Evolutionary conservation across 306 rosid genomes (phyloP), one percentile per base, ranked within the genome.

Genomic region (Citrullus mucosospermus): DNA sequence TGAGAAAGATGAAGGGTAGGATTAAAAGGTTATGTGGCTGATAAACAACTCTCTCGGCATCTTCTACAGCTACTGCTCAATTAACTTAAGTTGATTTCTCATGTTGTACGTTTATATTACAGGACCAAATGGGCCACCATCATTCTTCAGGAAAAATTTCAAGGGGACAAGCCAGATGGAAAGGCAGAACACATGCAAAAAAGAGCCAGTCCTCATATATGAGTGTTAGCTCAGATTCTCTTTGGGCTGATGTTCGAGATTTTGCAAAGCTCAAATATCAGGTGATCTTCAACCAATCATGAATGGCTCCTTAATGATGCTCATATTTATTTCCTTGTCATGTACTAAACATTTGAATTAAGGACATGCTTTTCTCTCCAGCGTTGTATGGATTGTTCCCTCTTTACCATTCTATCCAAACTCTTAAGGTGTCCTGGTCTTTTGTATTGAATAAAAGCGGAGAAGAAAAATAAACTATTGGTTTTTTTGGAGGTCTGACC

Each of bases 161-260:
- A 11, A 91, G 81, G 87, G 98, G 97, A 56, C 96, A 85, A 80
- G 86, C 81, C 71, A 87, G 86, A 46, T 89, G 90, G 97, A 92
- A 89, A 84, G 91, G 96, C 67, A 88, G 91, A 72, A 84, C 88
- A 39, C 89, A 88, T 66, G 78, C 83, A 15, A 88, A 84, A 79
- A 91, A 90, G 87, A 85, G 51, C 75, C 91, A 87, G 81, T 90
- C 91, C 59, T 85, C 87, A 48, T 89, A 83, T 79, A 78, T 88
- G 87, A 86, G 76, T 85, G 80, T 90, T 79, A 92, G 93, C 91
- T 90, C 98, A 34, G 96, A 96, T 72, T 79, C 87, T 67, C 88
- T 96, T 16, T 96, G 98, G 99, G 83, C 87, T 48, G 98, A 91
- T 74, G 85, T 96, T 85, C 81, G 88, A 84, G 90, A 88, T 84